Evolutionary conservation across 805 yeast genomes (phyloP), one percentile per base, ranked within the genome.

Genomic region (Wickerhamia fluorescens): DNA sequence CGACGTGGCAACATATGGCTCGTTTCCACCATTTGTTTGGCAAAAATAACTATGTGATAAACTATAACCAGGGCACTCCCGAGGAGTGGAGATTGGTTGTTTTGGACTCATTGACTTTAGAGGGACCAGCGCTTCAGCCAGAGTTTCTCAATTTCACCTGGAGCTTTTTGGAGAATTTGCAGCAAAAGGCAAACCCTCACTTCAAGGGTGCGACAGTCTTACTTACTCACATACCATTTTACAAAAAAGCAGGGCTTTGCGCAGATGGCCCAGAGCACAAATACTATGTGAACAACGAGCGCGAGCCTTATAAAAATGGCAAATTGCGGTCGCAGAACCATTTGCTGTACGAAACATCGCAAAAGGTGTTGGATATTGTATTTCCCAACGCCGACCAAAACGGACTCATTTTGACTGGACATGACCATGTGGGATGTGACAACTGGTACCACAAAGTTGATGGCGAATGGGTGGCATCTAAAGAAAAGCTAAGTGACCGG

Each of bases 371-470:
- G 40, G 68, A 81, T 41, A 66, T 78, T n/a, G 67, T 84, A 10
- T 89, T 89, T 50, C 73, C 73, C 21, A 71, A 71, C 41, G 56
- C 63, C 6, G 58, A 59, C 34, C 71, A 73, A 38, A 75, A 80
- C 12, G 97, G 97, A 13, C 64, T 89, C 7, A 75, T 92, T 3
- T 57, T 89, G 23, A 84, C 95, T 0, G 98, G 98, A 1, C 98
- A 92, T 56, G 98, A 92, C 49, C 98, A 92, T 48, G 88, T 79
- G 40, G 98, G 98, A 2, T 92, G 98, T 49, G 78, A 75, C 41
- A 71, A 77, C 20, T 66, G 69, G 52, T 85, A 82, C 51, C 73
- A 71, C 48, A 42, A 38, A 24, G 37, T 39, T 1, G 63, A 47
- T 34, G 66, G 64, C 4, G 55, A 60, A 11, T 82, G 94, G 94